Percentiles rank a stretch among this genome's conserved stretches.
phyloP scores from a whole-genome alignment of 2,329 filamentous ascomycete species.

The Tolypocladium album region DNA sequence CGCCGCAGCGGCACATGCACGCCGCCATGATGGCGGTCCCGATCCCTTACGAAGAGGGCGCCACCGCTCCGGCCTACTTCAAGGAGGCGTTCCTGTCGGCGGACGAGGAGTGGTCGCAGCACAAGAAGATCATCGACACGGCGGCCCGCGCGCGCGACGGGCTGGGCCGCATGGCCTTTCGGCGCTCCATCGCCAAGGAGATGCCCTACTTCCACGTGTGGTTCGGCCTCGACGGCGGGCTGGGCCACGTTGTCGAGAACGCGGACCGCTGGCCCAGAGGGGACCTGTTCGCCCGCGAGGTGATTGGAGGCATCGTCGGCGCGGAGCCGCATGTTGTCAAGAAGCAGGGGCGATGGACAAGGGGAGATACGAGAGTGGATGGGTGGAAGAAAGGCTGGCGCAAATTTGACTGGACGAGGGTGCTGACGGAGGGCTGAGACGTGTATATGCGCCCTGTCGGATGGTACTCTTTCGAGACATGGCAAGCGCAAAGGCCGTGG shows the following conservation, averaged over 20 bases:
- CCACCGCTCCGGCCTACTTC: conserved; percentile 89
- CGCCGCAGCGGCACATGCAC: conserved; percentile 67
- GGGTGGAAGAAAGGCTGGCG: conserved; percentile 77
- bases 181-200: conserved; percentile 76
- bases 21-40: conserved; percentile 80
- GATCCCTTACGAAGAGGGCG: conserved; percentile 82
- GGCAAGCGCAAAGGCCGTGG: too few species aligned
- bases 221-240: conserved; percentile 84
- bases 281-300: conserved; percentile 85
- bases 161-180: conserved; percentile 71
- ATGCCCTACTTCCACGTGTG: conserved; percentile 98
- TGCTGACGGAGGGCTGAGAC: conserved; percentile 32
- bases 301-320: conserved; percentile 87
- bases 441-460: neutral
- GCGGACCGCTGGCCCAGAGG: conserved; percentile 75
- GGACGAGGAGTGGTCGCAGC: conserved; percentile 92
- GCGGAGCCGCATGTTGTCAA: conserved; percentile 73
- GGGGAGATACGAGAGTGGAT: conserved; percentile 59
- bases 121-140: conserved; percentile 90
- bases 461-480: neutral
- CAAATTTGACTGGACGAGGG: conserved; percentile 79
- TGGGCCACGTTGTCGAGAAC: conserved; percentile 91
- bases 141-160: conserved; percentile 51
- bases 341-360: conserved; percentile 78
- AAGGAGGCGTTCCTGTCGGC: conserved; percentile 80